Evolutionary conservation across 192 early-diverging fungal genomes (phyloP).

Genomic region (Dimargaris cristalligena): DNA sequence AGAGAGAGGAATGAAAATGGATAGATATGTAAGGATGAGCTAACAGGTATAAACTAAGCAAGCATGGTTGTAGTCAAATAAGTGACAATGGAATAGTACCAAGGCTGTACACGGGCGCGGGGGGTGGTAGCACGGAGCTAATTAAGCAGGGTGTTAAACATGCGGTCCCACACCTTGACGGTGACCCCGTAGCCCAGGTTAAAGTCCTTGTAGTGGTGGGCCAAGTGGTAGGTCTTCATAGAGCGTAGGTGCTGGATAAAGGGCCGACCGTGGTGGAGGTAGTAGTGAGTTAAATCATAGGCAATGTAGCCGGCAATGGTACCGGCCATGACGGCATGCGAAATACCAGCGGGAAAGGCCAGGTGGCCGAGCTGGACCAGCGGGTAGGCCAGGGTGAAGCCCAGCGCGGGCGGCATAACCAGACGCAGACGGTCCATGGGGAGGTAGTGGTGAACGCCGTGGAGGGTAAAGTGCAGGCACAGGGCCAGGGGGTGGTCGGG

Average conservation of each 20-base stretch:
- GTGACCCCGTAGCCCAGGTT: constrained; percentile 81
- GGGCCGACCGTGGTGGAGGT: constrained; percentile 80
- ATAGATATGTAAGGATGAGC: too few relatives aligned
- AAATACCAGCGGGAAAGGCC: constrained; percentile 44
- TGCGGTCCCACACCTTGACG: constrained; percentile 76
- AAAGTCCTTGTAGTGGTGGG: constrained; percentile 88
- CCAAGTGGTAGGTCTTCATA: constrained; percentile 89
- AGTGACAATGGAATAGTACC: too few relatives aligned
- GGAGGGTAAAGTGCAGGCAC: constrained; percentile 69
- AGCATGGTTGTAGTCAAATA: too few relatives aligned
- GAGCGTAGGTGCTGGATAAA: constrained; percentile 50
- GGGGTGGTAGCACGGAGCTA: too few relatives aligned
- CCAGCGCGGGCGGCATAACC: constrained; percentile 87
- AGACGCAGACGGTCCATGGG: constrained; percentile 92
- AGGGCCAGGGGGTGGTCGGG: constrained; percentile 68
- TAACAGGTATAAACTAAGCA: too few relatives aligned
- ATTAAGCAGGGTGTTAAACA: constrained; percentile 55
- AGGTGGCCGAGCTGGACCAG: constrained; percentile 31
- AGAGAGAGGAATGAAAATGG: too few relatives aligned
- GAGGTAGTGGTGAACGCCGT: constrained; percentile 92
- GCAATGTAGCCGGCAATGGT: constrained; percentile 63
- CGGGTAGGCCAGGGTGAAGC: constrained; percentile 43
- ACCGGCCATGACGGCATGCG: constrained; percentile 56
- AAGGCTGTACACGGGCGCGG: too few relatives aligned
- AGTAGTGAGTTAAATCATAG: constrained; percentile 92